A percentile compares a stretch with the other conserved stretches of the same genome.
phyloP scores from a whole-genome alignment of 345 rosid species.

The Dipteronia sinensis region DNA sequence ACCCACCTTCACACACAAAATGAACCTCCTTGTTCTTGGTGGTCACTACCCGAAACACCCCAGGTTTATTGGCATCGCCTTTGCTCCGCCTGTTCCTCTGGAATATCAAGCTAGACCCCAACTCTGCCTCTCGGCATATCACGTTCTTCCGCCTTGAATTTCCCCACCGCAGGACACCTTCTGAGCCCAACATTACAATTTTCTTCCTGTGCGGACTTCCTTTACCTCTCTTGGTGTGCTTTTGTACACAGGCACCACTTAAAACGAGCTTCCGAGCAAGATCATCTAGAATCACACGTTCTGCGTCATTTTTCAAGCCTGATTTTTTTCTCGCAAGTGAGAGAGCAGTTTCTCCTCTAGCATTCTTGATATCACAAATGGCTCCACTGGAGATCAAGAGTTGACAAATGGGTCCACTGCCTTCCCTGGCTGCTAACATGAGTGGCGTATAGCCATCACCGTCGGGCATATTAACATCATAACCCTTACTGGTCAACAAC shows the following conservation, averaged over 20 bases:
- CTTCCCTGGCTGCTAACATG: slow-evolving; percentile 91
- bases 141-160: slow-evolving; percentile 69
- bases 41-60: slow-evolving; percentile 73
- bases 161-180: slow-evolving; percentile 80
- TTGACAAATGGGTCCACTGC: slow-evolving; percentile 60
- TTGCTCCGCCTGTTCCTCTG: slow-evolving; percentile 48
- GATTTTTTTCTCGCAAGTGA: slow-evolving; percentile 47
- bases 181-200: slow-evolving; percentile 52
- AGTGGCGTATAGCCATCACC: slow-evolving; percentile 92
- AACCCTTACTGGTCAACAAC: slow-evolving; percentile 64
- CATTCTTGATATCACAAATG: slow-evolving; percentile 52
- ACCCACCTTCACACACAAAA: slow-evolving; percentile 77
- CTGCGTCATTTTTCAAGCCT: slow-evolving; percentile 42
- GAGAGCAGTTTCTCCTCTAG: slow-evolving; percentile 69
- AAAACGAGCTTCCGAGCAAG: slow-evolving; percentile 63
- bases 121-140: slow-evolving; percentile 59
- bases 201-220: slow-evolving; percentile 69
- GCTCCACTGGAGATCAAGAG: slow-evolving; percentile 71
- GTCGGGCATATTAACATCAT: slow-evolving; percentile 68
- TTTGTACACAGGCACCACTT: slow-evolving; percentile 56
- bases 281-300: slow-evolving; percentile 62
- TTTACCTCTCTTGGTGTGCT: slow-evolving; percentile 84
- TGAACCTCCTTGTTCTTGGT: slow-evolving; percentile 76
- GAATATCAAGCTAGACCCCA: slow-evolving; percentile 62
- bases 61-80: slow-evolving; percentile 44